Conservation (phyloP, 495 filamentous ascomycete genomes). For the Elasticomyces elasticus region DNA sequence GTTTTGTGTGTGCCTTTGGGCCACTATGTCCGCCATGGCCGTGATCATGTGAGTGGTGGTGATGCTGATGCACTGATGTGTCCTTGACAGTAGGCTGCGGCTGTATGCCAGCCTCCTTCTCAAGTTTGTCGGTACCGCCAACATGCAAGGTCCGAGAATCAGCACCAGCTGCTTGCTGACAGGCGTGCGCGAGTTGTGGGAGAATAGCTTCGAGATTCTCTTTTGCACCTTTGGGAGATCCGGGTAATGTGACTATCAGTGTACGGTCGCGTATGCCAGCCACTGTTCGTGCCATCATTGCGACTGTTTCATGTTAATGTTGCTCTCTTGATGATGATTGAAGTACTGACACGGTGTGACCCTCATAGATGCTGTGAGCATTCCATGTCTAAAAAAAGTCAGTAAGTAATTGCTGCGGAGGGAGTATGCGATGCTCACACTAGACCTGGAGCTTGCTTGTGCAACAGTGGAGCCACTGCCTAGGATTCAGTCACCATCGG, state of each 20-base stretch:
- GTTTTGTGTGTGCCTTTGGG: constrained; percentile 62
- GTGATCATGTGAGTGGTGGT: constrained; percentile 50
- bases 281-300: constrained; percentile 93
- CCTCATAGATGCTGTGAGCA: constrained; percentile 74
- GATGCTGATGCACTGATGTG: constrained; percentile 22
- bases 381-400: constrained; percentile 57
- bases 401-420: constrained; percentile 24
- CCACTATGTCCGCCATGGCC: constrained; percentile 45
- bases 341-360: constrained; percentile 74
- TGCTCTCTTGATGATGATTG: neutral
- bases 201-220: constrained; percentile 92
- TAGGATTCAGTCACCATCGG: constrained; percentile 28
- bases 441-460: constrained; percentile 80
- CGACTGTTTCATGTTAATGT: constrained; percentile 48
- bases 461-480: constrained; percentile 71
- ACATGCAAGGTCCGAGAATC: constrained; percentile 72
- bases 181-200: constrained; percentile 86
- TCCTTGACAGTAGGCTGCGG: constrained; percentile 2
- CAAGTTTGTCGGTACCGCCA: constrained; percentile 73
- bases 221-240: constrained; percentile 90
- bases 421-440: constrained; percentile 47
- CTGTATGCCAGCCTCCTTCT: constrained; percentile 64
- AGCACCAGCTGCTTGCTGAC: constrained; percentile 72
- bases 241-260: constrained; percentile 82
- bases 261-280: constrained; percentile 78